These are phyloP conservation scores for Lathyrus oleraceus DNA, from an alignment of 306 rosid genomes.

Conservation along the genomic window DNA sequence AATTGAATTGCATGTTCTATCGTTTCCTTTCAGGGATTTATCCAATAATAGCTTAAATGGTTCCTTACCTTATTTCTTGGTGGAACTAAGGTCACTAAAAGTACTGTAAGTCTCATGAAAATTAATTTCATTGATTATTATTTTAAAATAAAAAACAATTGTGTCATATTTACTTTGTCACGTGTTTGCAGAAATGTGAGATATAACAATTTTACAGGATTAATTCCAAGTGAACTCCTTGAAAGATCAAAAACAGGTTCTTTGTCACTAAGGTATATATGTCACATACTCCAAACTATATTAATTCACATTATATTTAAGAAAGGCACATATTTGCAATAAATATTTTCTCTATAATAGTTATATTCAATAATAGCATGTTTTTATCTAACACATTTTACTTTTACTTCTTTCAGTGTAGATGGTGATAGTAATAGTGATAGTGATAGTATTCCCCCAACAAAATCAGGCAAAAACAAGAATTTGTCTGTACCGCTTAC, in stretches of 20 bases:
- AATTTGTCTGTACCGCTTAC: not conserved
- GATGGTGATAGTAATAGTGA: not conserved
- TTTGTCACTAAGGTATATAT: constrained; percentile 53
- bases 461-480: not conserved
- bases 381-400: too few species aligned
- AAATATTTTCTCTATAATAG: not conserved
- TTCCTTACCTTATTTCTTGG: constrained; percentile 36
- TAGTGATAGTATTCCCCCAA: too few species aligned
- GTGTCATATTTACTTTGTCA: not conserved
- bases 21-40: constrained; percentile 50
- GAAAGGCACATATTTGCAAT: too few species aligned
- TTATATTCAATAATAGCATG: not conserved
- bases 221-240: constrained; percentile 41
- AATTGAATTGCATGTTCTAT: too few species aligned
- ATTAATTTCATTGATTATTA: not conserved
- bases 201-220: constrained; percentile 43
- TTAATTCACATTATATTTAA: too few species aligned
- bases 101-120: constrained; percentile 44
- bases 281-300: not conserved
- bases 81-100: constrained; percentile 31
- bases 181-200: constrained; percentile 48
- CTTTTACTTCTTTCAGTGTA: constrained; percentile 12
- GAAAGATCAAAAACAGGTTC: constrained; percentile 39
- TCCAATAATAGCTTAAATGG: constrained; percentile 57
- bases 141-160: not conserved